phyloP scores from a whole-genome alignment of 2,329 filamentous ascomycete genomes.

The Cytospora leucostoma region DNA sequence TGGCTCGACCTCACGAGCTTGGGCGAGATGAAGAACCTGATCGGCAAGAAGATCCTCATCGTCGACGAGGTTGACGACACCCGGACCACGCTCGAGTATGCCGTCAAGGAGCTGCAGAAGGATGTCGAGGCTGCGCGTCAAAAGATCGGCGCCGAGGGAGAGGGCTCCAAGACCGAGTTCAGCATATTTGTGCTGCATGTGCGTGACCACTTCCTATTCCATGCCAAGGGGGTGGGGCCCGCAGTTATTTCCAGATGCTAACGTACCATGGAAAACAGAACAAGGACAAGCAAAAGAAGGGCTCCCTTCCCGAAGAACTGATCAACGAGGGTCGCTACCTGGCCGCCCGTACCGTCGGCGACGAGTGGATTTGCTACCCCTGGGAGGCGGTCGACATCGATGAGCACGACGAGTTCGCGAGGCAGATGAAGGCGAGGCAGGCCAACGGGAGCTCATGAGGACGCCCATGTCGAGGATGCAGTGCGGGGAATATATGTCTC shows the following conservation, averaged over 20 bases:
- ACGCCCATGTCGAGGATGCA: neutral
- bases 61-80: slow-evolving; percentile 97
- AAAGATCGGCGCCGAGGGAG: slow-evolving; percentile 58
- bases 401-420: slow-evolving; percentile 77
- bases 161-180: slow-evolving; percentile 77
- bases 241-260: slow-evolving; percentile 10
- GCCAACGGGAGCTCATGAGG: slow-evolving; percentile 21
- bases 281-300: slow-evolving; percentile 98
- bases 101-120: slow-evolving; percentile 89
- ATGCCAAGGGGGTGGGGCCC: neutral
- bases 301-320: slow-evolving; percentile 76
- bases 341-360: slow-evolving; percentile 84
- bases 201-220: slow-evolving; percentile 40
- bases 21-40: slow-evolving; percentile 80
- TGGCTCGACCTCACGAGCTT: slow-evolving; percentile 91
- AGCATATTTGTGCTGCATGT: slow-evolving; percentile 94
- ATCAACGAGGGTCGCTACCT: slow-evolving; percentile 72
- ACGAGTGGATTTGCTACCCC: slow-evolving; percentile 98
- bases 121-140: slow-evolving; percentile 82
- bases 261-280: slow-evolving; percentile 56
- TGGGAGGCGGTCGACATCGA: slow-evolving; percentile 97
- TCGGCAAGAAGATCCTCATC: slow-evolving; percentile 89
- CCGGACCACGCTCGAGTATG: slow-evolving; percentile 90
- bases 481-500: slow-evolving; percentile 3
- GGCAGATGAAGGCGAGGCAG: slow-evolving; percentile 41